Base-by-base conservation (phyloP, 1,139 yeast species). In the Spathaspora sp. region DNA sequence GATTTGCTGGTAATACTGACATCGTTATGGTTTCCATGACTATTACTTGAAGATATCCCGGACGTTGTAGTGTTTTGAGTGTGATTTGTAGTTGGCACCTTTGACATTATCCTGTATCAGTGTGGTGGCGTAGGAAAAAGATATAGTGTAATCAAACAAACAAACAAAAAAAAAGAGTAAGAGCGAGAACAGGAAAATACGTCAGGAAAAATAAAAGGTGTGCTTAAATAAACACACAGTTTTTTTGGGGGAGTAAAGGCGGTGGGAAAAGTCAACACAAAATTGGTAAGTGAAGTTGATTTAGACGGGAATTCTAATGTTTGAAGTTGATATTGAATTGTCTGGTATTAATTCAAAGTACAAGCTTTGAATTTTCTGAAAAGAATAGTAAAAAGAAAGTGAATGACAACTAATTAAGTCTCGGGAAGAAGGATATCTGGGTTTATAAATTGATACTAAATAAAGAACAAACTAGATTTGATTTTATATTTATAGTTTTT, bases 81-180 rank as follows among this genome's bases (percentile, higher is more conserved):
- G 4, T 23, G 26, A 41, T n/a, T 16, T 31, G 31, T 25, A 20
- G 10, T 34, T 17, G 43, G 43, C 38, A 36, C 31, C 34, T 41
- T 41, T 36, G 43, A 41, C 43, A 41, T 41, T 10, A 31, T 41
- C 16, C 16, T 16, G 36, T 33, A 9, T n/a, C n/a, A n/a, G n/a
- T n/a, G 43, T 18, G 42, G 42, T 39, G 42, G 42, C 42, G 42
- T 39, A 39, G 16, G 24, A 16, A 34, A 34, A 34, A 17, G 20
- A 34, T 29, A 34, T 15, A 34, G n/a, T n/a, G n/a, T n/a, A n/a
- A n/a, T n/a, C n/a, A n/a, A n/a, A n/a, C n/a, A n/a, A n/a, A n/a
- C 23, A 5, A n/a, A 34, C 16, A 34, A 29, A 34, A 34, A 34
- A 20, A 20, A 20, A 20, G 23, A 20, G n/a, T n/a, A n/a, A n/a